phyloP scores from a whole-genome alignment of 768 basidiomycete species.

The Crucibulum laeve region DNA sequence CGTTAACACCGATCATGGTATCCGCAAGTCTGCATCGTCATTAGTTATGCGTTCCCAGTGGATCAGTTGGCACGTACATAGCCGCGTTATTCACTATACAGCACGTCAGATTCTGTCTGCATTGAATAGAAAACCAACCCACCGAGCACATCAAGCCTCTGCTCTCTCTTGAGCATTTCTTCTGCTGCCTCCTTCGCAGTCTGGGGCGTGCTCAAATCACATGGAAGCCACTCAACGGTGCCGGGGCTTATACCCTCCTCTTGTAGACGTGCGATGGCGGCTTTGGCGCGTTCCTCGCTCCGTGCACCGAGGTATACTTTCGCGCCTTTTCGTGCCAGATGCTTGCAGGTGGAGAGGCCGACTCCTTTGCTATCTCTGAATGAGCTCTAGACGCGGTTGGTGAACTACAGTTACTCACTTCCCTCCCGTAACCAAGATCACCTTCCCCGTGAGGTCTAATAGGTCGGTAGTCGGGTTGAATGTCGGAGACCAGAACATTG shows the following conservation, averaged over 20 bases:
- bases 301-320: slow-evolving; percentile 21
- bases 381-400: neutral
- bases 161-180: neutral
- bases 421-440: slow-evolving; percentile 8
- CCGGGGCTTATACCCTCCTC: slow-evolving; percentile 10
- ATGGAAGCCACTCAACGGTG: neutral
- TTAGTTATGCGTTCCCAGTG: neutral
- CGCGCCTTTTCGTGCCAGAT: slow-evolving; percentile 18
- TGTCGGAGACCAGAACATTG: neutral
- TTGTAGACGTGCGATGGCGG: slow-evolving; percentile 17
- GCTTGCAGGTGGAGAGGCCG: slow-evolving; percentile 12
- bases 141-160: slow-evolving; percentile 13
- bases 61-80: neutral
- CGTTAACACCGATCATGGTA: too few species aligned
- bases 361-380: slow-evolving; percentile 5
- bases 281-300: slow-evolving; percentile 15
- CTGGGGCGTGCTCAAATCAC: slow-evolving; percentile 4
- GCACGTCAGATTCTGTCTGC: neutral
- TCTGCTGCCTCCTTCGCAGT: slow-evolving; percentile 6
- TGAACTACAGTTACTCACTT: slow-evolving; percentile 3
- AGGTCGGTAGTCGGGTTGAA: slow-evolving; percentile 3
- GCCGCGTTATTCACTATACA: neutral
- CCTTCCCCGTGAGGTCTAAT: slow-evolving; percentile 2
- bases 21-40: too few species aligned
- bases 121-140: neutral